phyloP scores from a whole-genome alignment of 2,329 filamentous ascomycete genomes.

The Esteya vermicola region DNA sequence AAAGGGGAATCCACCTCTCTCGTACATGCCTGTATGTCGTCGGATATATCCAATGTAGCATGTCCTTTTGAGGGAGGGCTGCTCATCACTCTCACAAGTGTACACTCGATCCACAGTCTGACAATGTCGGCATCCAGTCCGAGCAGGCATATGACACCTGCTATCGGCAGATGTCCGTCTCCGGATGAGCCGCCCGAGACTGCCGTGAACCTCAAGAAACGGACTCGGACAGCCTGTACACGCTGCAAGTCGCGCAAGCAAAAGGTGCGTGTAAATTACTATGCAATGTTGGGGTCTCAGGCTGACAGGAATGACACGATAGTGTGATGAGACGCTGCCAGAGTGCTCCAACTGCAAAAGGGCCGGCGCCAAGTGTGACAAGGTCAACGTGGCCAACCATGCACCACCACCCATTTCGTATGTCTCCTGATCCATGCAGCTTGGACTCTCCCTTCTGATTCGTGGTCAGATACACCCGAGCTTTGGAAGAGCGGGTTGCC shows the following conservation, averaged over 20 bases:
- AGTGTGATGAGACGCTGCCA: conserved; percentile 5
- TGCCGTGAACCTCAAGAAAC: conserved; percentile 42
- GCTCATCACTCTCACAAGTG: too few relatives aligned
- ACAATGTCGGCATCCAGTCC: background rate
- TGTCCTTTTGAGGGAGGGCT: too few relatives aligned
- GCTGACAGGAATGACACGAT: too few relatives aligned
- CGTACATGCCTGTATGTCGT: too few relatives aligned
- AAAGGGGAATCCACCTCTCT: too few relatives aligned
- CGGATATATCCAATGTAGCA: too few relatives aligned
- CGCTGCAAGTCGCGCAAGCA: conserved; percentile 64
- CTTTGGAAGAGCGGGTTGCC: conserved; percentile 2
- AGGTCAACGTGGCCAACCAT: conserved; percentile 1
- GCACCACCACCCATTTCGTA: conserved; percentile 1
- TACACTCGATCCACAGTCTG: background rate
- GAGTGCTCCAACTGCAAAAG: conserved; percentile 5
- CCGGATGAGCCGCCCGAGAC: conserved; percentile 38
- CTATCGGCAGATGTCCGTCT: background rate
- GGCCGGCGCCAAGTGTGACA: conserved; percentile 4
- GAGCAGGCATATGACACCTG: background rate
- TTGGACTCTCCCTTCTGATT: too few relatives aligned
- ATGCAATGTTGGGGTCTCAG: too few relatives aligned
- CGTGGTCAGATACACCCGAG: conserved; percentile 3
- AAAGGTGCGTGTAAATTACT: too few relatives aligned
- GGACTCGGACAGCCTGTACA: conserved; percentile 64
- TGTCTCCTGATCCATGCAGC: background rate